A percentile compares a stretch with the other conserved stretches of the same genome.
phyloP scores from a whole-genome alignment of 305 asterid species.

The Fraxinus platypoda region DNA sequence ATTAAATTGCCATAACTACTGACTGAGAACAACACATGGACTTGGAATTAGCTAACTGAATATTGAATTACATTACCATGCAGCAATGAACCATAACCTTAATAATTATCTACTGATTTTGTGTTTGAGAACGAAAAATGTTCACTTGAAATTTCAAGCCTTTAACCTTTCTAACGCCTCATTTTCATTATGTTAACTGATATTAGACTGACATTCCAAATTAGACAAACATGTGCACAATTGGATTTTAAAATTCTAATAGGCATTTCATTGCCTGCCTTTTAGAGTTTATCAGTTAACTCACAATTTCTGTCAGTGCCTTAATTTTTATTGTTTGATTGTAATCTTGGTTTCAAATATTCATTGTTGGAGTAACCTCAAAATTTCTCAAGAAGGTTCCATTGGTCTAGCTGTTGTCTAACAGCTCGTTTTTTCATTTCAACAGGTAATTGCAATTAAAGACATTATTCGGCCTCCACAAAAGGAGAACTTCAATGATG shows the following conservation, averaged over 20 bases:
- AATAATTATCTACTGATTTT: background rate
- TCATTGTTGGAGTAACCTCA: background rate
- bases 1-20: background rate
- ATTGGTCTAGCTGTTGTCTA: background rate
- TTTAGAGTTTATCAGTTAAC: background rate
- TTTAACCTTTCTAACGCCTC: background rate
- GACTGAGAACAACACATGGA: background rate
- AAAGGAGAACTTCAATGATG: slow-evolving; percentile 34
- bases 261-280: background rate
- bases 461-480: slow-evolving; percentile 31
- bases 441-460: slow-evolving; percentile 32
- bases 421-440: background rate
- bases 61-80: background rate
- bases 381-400: background rate
- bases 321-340: background rate
- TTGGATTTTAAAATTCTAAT: background rate
- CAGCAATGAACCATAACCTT: background rate
- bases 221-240: background rate
- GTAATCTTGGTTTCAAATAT: background rate
- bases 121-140: background rate
- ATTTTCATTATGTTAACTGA: background rate
- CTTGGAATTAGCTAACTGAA: background rate
- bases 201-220: background rate
- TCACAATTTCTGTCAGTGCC: background rate
- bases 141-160: background rate